phyloP scores from a whole-genome alignment of 208 protist genomes.

The Leishmania aethiopica region DNA sequence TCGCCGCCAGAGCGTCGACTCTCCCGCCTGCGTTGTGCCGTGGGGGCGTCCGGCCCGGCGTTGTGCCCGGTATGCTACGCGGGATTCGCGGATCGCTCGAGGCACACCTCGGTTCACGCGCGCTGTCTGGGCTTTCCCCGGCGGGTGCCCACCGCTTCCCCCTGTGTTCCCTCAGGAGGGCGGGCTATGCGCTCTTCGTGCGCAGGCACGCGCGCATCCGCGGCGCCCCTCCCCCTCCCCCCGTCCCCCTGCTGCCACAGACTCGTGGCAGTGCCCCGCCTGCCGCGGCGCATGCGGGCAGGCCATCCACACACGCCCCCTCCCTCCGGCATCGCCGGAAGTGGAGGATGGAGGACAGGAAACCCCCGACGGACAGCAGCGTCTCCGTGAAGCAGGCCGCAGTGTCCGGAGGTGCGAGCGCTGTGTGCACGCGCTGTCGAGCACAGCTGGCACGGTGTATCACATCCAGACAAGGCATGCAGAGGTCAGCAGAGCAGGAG shows the following conservation, averaged over 20 bases:
- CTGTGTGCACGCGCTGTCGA: not conserved
- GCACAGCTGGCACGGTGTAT: not conserved
- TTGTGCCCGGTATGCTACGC: not conserved
- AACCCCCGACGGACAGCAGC: not conserved
- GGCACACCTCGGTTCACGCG: not conserved
- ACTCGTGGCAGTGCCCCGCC: not conserved
- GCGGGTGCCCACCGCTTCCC: not conserved
- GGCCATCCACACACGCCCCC: not conserved
- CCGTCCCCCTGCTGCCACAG: not conserved
- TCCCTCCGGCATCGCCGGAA: not conserved
- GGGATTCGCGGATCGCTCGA: not conserved
- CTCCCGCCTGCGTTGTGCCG: not conserved
- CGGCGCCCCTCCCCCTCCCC: not conserved
- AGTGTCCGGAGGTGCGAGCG: not conserved
- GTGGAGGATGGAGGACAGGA: not conserved
- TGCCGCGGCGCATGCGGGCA: not conserved
- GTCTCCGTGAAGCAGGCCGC: too few relatives aligned
- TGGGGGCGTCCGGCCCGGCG: not conserved
- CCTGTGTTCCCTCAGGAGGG: not conserved
- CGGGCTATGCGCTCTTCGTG: not conserved
- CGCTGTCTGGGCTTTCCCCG: not conserved
- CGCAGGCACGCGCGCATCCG: not conserved
- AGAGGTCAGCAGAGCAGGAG: slow-evolving; percentile 11
- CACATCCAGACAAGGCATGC: not conserved
- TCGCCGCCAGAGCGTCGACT: not conserved